Percentiles rank a stretch among this genome's conserved stretches.
Conservation (phyloP, 2,329 filamentous ascomycete genomes). For the Didymella keratinophila region DNA sequence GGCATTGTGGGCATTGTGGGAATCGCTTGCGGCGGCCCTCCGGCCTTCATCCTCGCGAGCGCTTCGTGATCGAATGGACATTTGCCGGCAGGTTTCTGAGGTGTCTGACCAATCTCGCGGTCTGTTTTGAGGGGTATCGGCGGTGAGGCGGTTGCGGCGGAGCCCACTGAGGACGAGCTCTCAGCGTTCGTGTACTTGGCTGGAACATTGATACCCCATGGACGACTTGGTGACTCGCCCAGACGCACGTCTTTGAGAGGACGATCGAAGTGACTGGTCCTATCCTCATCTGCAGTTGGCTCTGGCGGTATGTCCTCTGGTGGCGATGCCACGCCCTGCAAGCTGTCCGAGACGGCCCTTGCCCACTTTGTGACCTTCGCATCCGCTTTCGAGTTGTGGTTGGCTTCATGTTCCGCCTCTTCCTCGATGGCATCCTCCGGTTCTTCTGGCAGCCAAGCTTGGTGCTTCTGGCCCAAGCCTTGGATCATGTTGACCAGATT, state of each 20-base stretch:
- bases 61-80: constrained; percentile 49
- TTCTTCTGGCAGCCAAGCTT: constrained; percentile 77
- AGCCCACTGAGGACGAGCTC: constrained; percentile 50
- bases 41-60: constrained; percentile 28
- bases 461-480: constrained; percentile 84
- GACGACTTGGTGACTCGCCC: constrained; percentile 89
- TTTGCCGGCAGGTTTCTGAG: constrained; percentile 38
- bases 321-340: constrained; percentile 52
- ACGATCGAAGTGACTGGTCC: constrained; percentile 80
- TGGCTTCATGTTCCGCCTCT: constrained; percentile 55
- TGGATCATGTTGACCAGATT: constrained; percentile 94
- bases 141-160: constrained; percentile 52
- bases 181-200: constrained; percentile 55
- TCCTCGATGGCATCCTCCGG: constrained; percentile 59
- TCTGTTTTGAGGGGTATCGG: constrained; percentile 62
- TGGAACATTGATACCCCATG: constrained; percentile 90
- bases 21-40: constrained; percentile 10
- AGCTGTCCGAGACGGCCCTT: constrained; percentile 71
- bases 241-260: constrained; percentile 89
- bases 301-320: constrained; percentile 49
- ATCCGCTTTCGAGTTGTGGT: constrained; percentile 60
- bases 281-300: constrained; percentile 62
- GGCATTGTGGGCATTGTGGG: constrained; percentile 10
- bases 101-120: constrained; percentile 35
- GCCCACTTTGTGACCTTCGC: constrained; percentile 88